Evolutionary conservation across 805 yeast species (phyloP).

Genomic region (Candida railenensis): DNA sequence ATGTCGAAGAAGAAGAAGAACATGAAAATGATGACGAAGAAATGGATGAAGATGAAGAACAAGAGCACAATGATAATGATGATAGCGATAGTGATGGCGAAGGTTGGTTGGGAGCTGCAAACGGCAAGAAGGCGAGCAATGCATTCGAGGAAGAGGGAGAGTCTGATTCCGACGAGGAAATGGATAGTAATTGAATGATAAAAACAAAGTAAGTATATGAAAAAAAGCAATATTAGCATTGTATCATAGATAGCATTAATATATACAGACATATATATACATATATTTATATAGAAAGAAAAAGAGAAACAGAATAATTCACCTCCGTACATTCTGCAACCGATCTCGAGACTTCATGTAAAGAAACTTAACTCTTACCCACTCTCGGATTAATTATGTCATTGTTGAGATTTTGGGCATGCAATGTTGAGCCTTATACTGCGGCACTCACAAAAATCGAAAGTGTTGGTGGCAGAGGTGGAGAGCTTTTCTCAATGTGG

Average conservation of each 20-base stretch:
- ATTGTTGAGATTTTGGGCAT: no score
- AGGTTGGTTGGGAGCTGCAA: conserved; percentile 32
- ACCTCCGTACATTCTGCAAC: no score
- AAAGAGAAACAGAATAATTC: no score
- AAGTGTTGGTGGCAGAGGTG: no score
- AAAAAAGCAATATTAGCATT: not conserved
- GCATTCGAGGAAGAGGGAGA: conserved; percentile 25
- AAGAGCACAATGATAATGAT: conserved; percentile 29
- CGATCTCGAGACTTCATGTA: no score
- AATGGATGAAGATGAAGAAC: conserved; percentile 21
- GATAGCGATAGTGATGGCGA: conserved; percentile 8
- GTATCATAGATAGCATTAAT: not conserved
- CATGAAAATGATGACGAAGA: conserved; percentile 23
- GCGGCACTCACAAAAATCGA: no score
- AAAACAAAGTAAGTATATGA: not conserved
- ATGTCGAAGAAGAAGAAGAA: conserved; percentile 15
- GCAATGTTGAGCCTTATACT: no score
- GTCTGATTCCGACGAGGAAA: conserved; percentile 31
- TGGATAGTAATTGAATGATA: conserved; percentile 3
- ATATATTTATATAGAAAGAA: not conserved
- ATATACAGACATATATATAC: no score
- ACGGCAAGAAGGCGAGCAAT: conserved; percentile 21
- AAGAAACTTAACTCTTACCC: no score
- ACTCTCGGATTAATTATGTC: no score
- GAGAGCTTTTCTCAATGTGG: no score